Base-by-base conservation (phyloP, 768 basidiomycete genomes). In the Boletus tomentosulus region DNA sequence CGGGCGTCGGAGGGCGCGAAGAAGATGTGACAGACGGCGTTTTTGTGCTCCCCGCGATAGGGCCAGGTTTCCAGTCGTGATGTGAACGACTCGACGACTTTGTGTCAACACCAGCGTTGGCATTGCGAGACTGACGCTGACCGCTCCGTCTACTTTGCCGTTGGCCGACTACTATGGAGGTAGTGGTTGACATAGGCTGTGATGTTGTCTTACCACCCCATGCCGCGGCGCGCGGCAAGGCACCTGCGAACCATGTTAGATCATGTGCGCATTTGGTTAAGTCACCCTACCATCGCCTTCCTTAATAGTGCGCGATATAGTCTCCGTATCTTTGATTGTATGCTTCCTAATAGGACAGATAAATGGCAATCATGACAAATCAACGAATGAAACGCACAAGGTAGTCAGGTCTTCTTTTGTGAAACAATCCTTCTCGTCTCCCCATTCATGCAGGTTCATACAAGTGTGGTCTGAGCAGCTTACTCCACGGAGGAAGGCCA, bases 381-480 rank as follows among this genome's bases (percentile, higher is more conserved):
- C 24, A 24, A 53, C 24, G 38, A 57, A 58, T 50, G 52, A 55
- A 42, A 78, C 83, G 45, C 66, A 96, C 93, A 95, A 73, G 1
- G 94, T 96, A 25, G 92, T 88, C 54, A 96, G 75, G 71, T 98
- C 96, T 68, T 98, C 94, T 73, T 95, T 95, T 1, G 95, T 94
- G 67, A 97, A 95, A 64, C 92, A 95, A 70, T 99, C 97, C 52
- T 92, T 89, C 72, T 98, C 96, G 57, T 98, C 97, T 33, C 95
- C 97, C 92, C 93, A 97, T 69, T 98, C 97, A 67, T 99, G 97
- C 42, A 95, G 74, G 68, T 91, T 89, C 85, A 95, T 87, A 71
- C 97, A 99, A 59, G 82, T 85, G 62, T 89, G 87, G 63, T 92
- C 92, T 54, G 85, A 80, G 71, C 97, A 99, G 55, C 79, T 78